Base-by-base conservation (phyloP, 1,139 yeast species). In the Diutina scorzettiae region DNA sequence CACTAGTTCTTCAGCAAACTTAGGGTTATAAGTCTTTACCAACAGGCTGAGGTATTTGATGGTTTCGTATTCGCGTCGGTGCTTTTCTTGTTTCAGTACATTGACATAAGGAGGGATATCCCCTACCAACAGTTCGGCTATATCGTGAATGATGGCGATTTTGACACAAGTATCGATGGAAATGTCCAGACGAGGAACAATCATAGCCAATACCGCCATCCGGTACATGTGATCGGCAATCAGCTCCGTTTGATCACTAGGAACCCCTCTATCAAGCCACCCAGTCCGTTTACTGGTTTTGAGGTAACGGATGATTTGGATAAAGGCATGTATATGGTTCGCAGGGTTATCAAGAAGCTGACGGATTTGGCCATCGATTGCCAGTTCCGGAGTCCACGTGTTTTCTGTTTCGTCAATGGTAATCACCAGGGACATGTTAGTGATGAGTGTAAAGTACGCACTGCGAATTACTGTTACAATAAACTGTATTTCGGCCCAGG, bases 181-280 rank as follows among this genome's bases (percentile, higher is more conserved):
- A 39, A 66, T 59, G 12, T 58, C 52, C 7, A 48, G 46, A 39
- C 60, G 53, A 14, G 83, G 81, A 34, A 84, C 71, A 29, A 85
- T 61, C 82, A 89, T 75, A 20, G 94, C 69, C 43, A 89, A 78
- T 37, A 89, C 68, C 4, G 89, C 78, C 97, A 93, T 91, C 47
- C 99, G 73, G 58, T 91, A 91, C 97, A 91, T 91, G 59, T 91
- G 99, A 59, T 91, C 98, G 16, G 89, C 73, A 44, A 91, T 89
- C 42, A 89, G 78, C 59, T 91, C 93, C 1, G 73, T 71, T 24
- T 62, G 53, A 1, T 51, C 55, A 8, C 60, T 56, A 0, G 76
- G 71, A 28, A 91, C 70, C 12, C 75, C 76, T 53, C 77, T 76
- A 53, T 87, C 89, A 24, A 91, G 60, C 98, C 98, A 91, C 2